Evolutionary conservation across 805 yeast species (phyloP).

Genomic region (Metschnikowia baotianmanensis): DNA sequence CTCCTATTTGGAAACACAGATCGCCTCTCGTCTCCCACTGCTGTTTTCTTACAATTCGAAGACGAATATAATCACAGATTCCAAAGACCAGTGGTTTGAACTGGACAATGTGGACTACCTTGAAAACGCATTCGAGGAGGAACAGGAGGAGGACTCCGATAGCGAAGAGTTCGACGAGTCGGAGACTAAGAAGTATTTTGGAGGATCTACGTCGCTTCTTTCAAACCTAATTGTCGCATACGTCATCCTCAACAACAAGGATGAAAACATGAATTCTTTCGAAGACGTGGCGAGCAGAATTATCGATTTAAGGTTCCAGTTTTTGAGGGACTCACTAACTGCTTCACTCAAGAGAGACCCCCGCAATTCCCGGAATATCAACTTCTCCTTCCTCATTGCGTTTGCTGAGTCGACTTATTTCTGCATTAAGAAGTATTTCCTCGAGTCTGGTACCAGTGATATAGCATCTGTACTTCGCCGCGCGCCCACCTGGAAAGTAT

Average conservation of each 20-base stretch:
- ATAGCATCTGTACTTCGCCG: conserved; percentile 15
- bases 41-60: conserved; percentile 3
- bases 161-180: conserved; percentile 9
- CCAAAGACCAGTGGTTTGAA: conserved; percentile 13
- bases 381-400: conserved; percentile 29
- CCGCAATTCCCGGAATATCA: conserved; percentile 14
- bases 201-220: conserved; percentile 23
- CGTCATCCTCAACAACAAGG: conserved; percentile 24
- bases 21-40: conserved; percentile 23
- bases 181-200: not conserved
- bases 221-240: conserved; percentile 33
- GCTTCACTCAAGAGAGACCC: not conserved
- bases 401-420: conserved; percentile 35
- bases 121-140: conserved; percentile 15
- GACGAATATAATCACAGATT: not conserved
- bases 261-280: conserved; percentile 18
- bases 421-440: conserved; percentile 25
- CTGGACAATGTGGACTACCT: conserved; percentile 18
- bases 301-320: conserved; percentile 23
- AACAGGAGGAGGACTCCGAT: conserved; percentile 5
- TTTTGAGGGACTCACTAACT: conserved; percentile 13
- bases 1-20: conserved; percentile 24
- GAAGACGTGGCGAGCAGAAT: conserved; percentile 23
- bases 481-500: conserved; percentile 26
- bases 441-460: conserved; percentile 12